Evolutionary conservation across 2,329 filamentous ascomycete species (phyloP).

Genomic region (Ambrosiella cleistominuta): DNA sequence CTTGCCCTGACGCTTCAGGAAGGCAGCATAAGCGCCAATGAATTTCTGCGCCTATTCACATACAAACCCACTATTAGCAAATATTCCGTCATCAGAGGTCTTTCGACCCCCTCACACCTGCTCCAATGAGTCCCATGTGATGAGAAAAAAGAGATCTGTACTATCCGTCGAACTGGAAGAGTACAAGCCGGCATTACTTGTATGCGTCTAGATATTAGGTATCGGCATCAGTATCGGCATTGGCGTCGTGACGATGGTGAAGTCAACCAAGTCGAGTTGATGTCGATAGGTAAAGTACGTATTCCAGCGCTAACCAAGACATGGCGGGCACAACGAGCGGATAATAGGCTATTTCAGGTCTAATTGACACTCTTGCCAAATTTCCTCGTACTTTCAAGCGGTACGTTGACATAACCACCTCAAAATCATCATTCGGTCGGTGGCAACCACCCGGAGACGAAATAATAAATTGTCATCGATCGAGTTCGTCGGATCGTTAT

Average conservation of each 20-base stretch:
- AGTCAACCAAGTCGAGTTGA: conserved; percentile 1
- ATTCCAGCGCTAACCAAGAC: background rate
- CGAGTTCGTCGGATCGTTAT: background rate
- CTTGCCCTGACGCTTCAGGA: conserved; percentile 90
- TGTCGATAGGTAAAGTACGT: background rate
- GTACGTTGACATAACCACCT: background rate
- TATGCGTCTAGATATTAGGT: conserved; percentile 10
- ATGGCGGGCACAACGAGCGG: background rate
- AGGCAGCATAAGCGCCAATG: conserved; percentile 69
- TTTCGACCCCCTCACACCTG: conserved; percentile 58
- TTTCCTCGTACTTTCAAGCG: background rate
- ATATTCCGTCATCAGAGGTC: conserved; percentile 57
- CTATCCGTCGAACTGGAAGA: background rate
- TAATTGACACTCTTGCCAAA: background rate
- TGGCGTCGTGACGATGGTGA: background rate
- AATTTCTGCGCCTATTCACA: conserved; percentile 62
- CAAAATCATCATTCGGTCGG: background rate
- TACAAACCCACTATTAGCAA: conserved; percentile 43
- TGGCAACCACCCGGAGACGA: background rate
- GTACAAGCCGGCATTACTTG: conserved; percentile 16
- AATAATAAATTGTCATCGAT: background rate
- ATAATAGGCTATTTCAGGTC: background rate
- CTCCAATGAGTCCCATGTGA: conserved; percentile 26
- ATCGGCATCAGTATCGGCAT: background rate
- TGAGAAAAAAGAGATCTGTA: conserved; percentile 12